Conservation (phyloP, 2,329 filamentous ascomycete genomes). For the Fusarium acutatum region DNA sequence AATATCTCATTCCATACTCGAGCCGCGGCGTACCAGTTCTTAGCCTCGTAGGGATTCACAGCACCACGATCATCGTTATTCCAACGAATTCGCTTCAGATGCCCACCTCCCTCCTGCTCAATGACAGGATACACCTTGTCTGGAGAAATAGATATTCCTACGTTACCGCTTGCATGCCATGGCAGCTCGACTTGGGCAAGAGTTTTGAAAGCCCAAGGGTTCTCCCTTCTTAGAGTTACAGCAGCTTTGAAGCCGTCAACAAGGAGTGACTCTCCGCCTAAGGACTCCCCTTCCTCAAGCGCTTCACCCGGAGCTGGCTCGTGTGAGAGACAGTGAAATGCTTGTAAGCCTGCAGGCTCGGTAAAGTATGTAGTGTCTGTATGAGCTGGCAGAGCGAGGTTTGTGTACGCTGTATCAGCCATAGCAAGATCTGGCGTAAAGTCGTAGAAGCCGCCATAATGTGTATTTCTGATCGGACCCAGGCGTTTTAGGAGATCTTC, state of each 20-base stretch:
- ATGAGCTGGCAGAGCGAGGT: conserved; percentile 81
- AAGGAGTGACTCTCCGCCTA: conserved; percentile 81
- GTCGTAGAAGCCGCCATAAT: conserved; percentile 84
- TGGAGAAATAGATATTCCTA: conserved; percentile 82
- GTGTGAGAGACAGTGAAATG: conserved; percentile 88
- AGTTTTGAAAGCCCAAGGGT: conserved; percentile 63
- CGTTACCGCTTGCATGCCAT: conserved; percentile 90
- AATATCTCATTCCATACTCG: conserved; percentile 77
- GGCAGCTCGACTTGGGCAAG: conserved; percentile 69
- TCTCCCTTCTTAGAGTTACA: conserved; percentile 61
- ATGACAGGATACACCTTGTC: conserved; percentile 76
- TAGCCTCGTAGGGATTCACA: conserved; percentile 52
- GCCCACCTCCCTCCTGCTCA: conserved; percentile 57
- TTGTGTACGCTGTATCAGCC: conserved; percentile 93
- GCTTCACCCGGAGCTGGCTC: conserved; percentile 52
- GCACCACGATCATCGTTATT: conserved; percentile 89
- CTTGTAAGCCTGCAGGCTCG: conserved; percentile 88
- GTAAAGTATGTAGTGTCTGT: conserved; percentile 97
- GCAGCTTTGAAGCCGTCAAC: conserved; percentile 88
- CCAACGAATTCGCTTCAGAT: conserved; percentile 77
- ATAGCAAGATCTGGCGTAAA: conserved; percentile 89
- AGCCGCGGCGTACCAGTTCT: conserved; percentile 82
- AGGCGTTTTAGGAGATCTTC: conserved; percentile 70
- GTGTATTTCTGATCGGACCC: conserved; percentile 86
- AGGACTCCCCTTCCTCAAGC: conserved; percentile 42